Conservation (phyloP, 1,139 yeast genomes). For the Yamadazyma atmosphaerica region DNA sequence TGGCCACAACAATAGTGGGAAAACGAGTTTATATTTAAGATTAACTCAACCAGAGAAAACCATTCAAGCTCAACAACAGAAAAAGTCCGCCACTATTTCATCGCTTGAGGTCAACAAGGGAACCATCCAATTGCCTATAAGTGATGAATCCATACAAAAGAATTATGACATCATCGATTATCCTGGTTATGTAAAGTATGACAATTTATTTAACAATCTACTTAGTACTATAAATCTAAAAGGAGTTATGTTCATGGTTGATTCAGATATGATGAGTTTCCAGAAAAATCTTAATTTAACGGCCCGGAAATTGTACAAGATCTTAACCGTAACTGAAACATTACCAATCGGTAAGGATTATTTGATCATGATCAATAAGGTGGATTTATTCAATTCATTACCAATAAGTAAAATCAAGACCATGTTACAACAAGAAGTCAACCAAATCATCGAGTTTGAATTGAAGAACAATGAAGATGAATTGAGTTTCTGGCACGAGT, state of each 20-base stretch:
- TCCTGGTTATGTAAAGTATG: constrained; percentile 84
- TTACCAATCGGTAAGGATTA: constrained; percentile 67
- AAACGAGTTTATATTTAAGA: constrained; percentile 61
- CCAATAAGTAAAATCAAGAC: constrained; percentile 62
- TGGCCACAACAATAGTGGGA: constrained; percentile 76
- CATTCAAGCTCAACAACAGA: constrained; percentile 15
- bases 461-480: constrained; percentile 35
- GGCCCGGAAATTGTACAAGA: constrained; percentile 55
- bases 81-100: constrained; percentile 30
- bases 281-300: constrained; percentile 24
- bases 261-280: constrained; percentile 34
- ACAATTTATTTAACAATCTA: constrained; percentile 45
- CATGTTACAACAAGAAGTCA: constrained; percentile 64
- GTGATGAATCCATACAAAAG: constrained; percentile 32
- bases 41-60: constrained; percentile 16
- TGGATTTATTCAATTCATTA: constrained; percentile 79
- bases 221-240: constrained; percentile 45
- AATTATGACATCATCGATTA: constrained; percentile 63
- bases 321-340: constrained; percentile 58
- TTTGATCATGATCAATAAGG: constrained; percentile 77
- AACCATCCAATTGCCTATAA: constrained; percentile 32
- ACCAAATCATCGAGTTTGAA: constrained; percentile 51
- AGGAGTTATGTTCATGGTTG: constrained; percentile 74
- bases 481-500: constrained; percentile 40
- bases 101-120: constrained; percentile 44